These are phyloP conservation scores for Sporothrix humicola DNA, from an alignment of 2,329 filamentous ascomycete genomes.

Conservation along the genomic window DNA sequence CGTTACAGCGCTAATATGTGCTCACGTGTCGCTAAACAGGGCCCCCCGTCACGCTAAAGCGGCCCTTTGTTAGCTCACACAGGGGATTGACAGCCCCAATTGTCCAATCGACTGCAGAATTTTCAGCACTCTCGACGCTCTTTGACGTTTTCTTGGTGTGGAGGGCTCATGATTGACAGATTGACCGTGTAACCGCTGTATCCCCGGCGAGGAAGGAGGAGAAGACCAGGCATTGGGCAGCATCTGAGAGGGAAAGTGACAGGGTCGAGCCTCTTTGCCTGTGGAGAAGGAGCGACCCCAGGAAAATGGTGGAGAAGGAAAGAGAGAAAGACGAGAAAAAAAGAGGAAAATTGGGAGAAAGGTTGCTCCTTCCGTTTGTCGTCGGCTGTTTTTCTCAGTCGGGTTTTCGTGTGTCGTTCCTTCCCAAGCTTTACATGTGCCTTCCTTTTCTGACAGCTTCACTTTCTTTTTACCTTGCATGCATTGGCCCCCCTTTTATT, in stretches of 20 bases:
- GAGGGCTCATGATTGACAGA: not conserved
- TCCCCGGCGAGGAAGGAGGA: not conserved
- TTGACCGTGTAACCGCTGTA: constrained; percentile 22
- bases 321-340: not conserved
- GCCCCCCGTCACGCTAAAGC: constrained; percentile 2
- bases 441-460: not conserved
- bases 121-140: not conserved
- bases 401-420: not conserved
- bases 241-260: not conserved
- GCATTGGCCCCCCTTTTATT: not conserved
- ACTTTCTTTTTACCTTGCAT: not conserved
- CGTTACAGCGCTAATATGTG: constrained; percentile 7
- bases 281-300: constrained; percentile 12
- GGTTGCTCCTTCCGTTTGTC: not conserved
- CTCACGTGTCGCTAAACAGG: constrained; percentile 13
- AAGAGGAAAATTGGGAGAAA: not conserved
- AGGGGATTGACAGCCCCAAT: not conserved
- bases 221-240: no score
- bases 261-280: not conserved
- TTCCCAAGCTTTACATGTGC: not conserved
- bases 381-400: not conserved
- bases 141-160: not conserved
- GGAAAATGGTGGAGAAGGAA: constrained; percentile 21
- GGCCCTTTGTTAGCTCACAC: not conserved
- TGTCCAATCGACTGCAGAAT: not conserved